Evolutionary conservation across 2,329 filamentous ascomycete genomes (phyloP), one percentile per base, ranked within the genome.

Genomic region (Colletotrichum viniferum): DNA sequence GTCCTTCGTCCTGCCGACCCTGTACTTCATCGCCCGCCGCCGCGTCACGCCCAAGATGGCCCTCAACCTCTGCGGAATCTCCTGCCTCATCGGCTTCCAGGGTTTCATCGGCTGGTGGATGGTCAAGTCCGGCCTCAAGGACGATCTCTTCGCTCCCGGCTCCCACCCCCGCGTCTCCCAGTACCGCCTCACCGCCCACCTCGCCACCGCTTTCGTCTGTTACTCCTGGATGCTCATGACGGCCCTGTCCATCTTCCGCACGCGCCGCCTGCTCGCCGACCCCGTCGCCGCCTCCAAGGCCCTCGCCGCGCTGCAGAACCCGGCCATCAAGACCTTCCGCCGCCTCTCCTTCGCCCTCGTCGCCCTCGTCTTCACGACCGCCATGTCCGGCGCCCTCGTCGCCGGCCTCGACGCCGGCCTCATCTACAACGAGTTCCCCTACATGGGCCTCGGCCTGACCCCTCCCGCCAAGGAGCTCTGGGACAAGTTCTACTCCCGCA

Each of bases 91-190:
- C 81, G 97, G 95, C 70, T 97, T 98, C 84, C 97, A 99, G 84
- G 97, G 97, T 60, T 91, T 97, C 81, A 93, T 99, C 78, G 97
- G 97, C 70, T 99, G 97, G 97, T 99, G 97, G 96, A 99, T 99
- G 97, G 97, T 99, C 79, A 97, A 97, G 85, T 97, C 95, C 13
- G 97, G 97, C 3, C 89, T 99, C 77, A 97, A 96, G 83, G 97
- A 98, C 82, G 97, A 99, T 83, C 90, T 99, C 32, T 98, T 99
- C 82, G 95, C 95, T 24, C 94, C 95, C 4, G 97, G 96, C 14
- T 94, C 93, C 72, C 95, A 98, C 84, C 97, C 97, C 1, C 92
- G 97, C 74, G 97, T 99, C 65, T 96, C 94, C 77, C 97, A 99
- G 86, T 99, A 99, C 86, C 92, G 97, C 67, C 90, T 99, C 71